These are phyloP conservation scores for Aphanomyces euteiches DNA, from an alignment of 352 stramenopile species.

Conservation along the genomic window DNA sequence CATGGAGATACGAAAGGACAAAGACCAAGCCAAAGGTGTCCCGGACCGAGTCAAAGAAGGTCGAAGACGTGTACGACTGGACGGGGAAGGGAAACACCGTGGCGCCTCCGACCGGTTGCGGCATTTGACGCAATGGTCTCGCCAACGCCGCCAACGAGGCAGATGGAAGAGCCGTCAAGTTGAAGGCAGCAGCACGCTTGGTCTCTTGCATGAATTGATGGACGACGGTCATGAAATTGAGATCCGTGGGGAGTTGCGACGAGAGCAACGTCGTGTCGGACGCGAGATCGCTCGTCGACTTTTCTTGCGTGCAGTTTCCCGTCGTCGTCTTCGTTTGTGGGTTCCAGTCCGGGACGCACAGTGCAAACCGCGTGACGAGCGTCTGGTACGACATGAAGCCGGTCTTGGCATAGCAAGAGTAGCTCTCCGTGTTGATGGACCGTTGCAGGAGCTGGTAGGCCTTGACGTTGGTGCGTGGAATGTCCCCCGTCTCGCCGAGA, in stretches of 20 bases:
- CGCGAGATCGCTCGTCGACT: slow-evolving; percentile 25
- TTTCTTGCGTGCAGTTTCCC: slow-evolving; percentile 11
- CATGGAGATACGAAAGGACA: slow-evolving; percentile 88
- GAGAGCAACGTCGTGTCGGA: not conserved
- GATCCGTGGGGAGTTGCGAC: too few relatives aligned
- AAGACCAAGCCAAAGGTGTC: slow-evolving; percentile 84
- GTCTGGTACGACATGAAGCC: slow-evolving; percentile 41
- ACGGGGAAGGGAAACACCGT: slow-evolving; percentile 55
- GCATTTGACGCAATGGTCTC: not conserved
- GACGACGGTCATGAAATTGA: too few relatives aligned
- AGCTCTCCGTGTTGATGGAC: not conserved
- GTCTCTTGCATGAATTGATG: not conserved
- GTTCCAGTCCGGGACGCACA: slow-evolving; percentile 51
- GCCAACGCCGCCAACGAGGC: not conserved
- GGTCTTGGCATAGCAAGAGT: not conserved
- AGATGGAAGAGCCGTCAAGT: not conserved
- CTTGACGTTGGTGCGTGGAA: slow-evolving; percentile 37
- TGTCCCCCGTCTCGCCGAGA: slow-evolving; percentile 31
- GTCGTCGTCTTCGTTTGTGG: not conserved
- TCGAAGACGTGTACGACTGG: slow-evolving; percentile 50
- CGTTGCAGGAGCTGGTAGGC: slow-evolving; percentile 17
- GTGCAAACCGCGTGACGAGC: slow-evolving; percentile 57
- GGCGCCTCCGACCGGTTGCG: slow-evolving; percentile 3
- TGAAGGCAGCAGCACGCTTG: not conserved
- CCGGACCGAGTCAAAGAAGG: slow-evolving; percentile 69